A percentile compares a stretch with the other conserved stretches of the same genome.
These are phyloP conservation scores for Citrus mangshanensis DNA, from an alignment of 345 rosid genomes.

Conservation along the genomic window DNA sequence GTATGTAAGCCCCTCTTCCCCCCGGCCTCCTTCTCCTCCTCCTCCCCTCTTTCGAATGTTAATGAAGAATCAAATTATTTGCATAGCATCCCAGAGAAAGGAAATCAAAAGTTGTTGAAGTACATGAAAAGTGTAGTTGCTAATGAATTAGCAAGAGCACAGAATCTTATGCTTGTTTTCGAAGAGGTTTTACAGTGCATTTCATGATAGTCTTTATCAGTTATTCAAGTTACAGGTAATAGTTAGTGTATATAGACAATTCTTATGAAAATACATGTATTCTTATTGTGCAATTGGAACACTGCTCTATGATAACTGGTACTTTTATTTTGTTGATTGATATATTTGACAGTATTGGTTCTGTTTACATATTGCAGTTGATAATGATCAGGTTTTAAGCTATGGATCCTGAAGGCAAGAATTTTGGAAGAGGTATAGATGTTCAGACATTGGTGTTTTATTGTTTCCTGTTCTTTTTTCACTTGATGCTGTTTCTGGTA, in stretches of 20 bases:
- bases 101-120: background rate
- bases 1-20: background rate
- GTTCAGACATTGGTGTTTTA: background rate
- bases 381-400: constrained; percentile 32
- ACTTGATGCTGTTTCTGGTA: background rate
- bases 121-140: background rate
- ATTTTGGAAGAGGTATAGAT: constrained; percentile 59
- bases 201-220: background rate
- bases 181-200: background rate
- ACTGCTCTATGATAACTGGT: background rate
- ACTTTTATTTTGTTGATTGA: background rate
- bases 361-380: constrained; percentile 32
- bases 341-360: background rate
- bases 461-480: background rate
- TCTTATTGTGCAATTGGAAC: background rate
- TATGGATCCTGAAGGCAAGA: constrained; percentile 70
- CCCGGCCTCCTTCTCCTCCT: no score
- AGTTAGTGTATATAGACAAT: background rate
- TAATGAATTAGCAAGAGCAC: background rate
- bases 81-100: background rate
- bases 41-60: background rate
- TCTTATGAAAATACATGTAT: background rate
- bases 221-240: background rate
- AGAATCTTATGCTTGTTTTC: background rate
- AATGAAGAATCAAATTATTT: background rate